Conservation (phyloP, 2,329 filamentous ascomycete genomes). For the Pyricularia grisea region DNA sequence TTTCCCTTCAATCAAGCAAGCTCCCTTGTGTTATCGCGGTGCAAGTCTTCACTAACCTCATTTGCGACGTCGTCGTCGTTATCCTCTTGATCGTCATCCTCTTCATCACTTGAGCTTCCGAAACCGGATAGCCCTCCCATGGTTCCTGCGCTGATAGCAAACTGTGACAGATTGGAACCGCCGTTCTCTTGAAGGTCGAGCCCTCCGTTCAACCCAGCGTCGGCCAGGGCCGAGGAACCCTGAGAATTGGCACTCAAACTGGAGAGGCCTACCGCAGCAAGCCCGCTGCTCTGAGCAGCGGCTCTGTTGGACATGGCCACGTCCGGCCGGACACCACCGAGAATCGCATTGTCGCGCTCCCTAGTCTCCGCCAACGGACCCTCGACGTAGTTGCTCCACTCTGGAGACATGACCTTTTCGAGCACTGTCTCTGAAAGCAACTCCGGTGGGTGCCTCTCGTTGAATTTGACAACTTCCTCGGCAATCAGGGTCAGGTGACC, state of each 20-base stretch:
- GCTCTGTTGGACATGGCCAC: slow-evolving; percentile 74
- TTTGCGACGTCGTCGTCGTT: slow-evolving; percentile 66
- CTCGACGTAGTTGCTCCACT: slow-evolving; percentile 94
- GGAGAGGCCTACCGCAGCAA: slow-evolving; percentile 39
- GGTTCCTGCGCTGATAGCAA: slow-evolving; percentile 63
- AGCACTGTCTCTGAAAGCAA: slow-evolving; percentile 74
- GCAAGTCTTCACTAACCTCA: slow-evolving; percentile 44
- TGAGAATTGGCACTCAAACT: slow-evolving; percentile 28
- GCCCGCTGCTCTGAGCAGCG: slow-evolving; percentile 26
- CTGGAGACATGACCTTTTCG: slow-evolving; percentile 77
- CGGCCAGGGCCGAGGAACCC: slow-evolving; percentile 61
- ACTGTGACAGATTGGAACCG: slow-evolving; percentile 45
- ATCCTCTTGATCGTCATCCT: slow-evolving; percentile 88
- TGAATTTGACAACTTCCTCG: slow-evolving; percentile 98
- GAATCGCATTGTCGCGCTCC: slow-evolving; percentile 95
- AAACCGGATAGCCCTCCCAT: slow-evolving; percentile 64
- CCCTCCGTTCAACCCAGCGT: slow-evolving; percentile 69
- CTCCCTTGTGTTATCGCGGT: neutral
- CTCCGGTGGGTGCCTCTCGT: slow-evolving; percentile 85
- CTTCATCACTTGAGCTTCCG: slow-evolving; percentile 89
- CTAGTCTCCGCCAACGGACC: slow-evolving; percentile 86
- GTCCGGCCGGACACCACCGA: slow-evolving; percentile 89
- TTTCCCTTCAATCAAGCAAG: neutral
- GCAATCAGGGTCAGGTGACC: slow-evolving; percentile 94
- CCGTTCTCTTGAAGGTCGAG: slow-evolving; percentile 61